phyloP scores from a whole-genome alignment of 2,329 filamentous ascomycete genomes.

The Hypoxylon sp. region DNA sequence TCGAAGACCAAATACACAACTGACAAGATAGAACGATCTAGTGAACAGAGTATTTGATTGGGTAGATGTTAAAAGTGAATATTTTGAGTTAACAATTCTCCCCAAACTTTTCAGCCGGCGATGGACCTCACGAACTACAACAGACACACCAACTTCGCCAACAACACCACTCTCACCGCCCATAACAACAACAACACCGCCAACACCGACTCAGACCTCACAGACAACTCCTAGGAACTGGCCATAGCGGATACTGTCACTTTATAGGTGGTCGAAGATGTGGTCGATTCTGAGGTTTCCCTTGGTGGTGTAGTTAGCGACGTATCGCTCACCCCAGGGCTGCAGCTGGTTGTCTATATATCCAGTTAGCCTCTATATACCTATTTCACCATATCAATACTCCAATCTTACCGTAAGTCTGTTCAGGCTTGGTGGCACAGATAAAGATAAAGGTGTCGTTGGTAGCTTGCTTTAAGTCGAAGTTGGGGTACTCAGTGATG shows the following conservation, averaged over 20 bases:
- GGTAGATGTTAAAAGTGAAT: slow-evolving; percentile 12
- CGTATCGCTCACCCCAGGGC: slow-evolving; percentile 43
- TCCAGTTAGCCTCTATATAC: slow-evolving; percentile 15
- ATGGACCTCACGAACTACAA: slow-evolving; percentile 1
- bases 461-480: slow-evolving; percentile 44
- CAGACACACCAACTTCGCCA: slow-evolving; percentile 4
- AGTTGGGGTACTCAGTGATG: slow-evolving; percentile 37
- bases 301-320: slow-evolving; percentile 33
- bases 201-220: slow-evolving; percentile 9
- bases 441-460: slow-evolving; percentile 47
- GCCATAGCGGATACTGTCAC: background rate
- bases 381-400: background rate
- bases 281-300: slow-evolving; percentile 40
- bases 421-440: slow-evolving; percentile 42
- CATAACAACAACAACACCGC: slow-evolving; percentile 18
- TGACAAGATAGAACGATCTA: background rate
- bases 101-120: slow-evolving; percentile 19
- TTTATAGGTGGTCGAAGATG: slow-evolving; percentile 41
- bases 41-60: slow-evolving; percentile 5
- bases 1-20: background rate
- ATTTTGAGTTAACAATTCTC: slow-evolving; percentile 5
- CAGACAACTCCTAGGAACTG: background rate
- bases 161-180: slow-evolving; percentile 8
- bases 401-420: slow-evolving; percentile 43
- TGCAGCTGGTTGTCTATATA: slow-evolving; percentile 38